Percentiles rank a stretch among this genome's conserved stretches.
Evolutionary conservation across 139 green algal species (phyloP).

Genomic region (Edaphochlamys debaryana): DNA sequence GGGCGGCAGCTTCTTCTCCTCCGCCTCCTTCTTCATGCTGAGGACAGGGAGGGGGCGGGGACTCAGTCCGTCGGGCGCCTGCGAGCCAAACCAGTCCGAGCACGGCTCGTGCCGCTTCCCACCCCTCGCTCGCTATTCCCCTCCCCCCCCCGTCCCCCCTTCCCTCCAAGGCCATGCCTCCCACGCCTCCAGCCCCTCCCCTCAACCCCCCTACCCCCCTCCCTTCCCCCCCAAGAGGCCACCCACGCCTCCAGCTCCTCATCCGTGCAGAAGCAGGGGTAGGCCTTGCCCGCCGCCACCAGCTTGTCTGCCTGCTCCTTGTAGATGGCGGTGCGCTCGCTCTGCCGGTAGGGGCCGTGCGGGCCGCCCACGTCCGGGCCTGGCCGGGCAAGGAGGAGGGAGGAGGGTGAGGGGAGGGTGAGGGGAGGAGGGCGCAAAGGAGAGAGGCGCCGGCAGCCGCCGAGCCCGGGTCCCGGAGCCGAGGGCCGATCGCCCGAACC

Average conservation of each 20-base stretch:
- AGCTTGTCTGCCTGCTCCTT: slow-evolving; percentile 90
- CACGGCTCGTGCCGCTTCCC: too few species aligned
- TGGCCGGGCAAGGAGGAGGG: slow-evolving; percentile 24
- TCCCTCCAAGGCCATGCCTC: too few species aligned
- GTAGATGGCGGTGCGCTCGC: slow-evolving; percentile 94
- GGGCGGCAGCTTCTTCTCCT: slow-evolving; percentile 93
- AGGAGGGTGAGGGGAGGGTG: not conserved
- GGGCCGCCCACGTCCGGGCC: slow-evolving; percentile 89
- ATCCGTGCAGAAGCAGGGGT: slow-evolving; percentile 99
- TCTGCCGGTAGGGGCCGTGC: slow-evolving; percentile 95
- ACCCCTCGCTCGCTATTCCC: too few species aligned
- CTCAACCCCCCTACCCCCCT: not conserved
- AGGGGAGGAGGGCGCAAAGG: not conserved
- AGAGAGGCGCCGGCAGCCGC: too few species aligned
- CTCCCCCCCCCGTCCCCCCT: not conserved
- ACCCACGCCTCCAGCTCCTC: slow-evolving; percentile 84
- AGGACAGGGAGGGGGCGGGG: not conserved
- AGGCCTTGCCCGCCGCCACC: slow-evolving; percentile 85
- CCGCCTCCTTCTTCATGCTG: slow-evolving; percentile 90
- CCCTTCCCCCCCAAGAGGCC: not conserved
- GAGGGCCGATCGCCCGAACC: too few species aligned
- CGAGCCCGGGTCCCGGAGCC: too few species aligned
- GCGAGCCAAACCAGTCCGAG: too few species aligned
- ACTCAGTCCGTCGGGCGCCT: too few species aligned
- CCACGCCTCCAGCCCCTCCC: not conserved